phyloP scores from a whole-genome alignment of 2,329 filamentous ascomycete genomes.

The Pyricularia sp. region DNA sequence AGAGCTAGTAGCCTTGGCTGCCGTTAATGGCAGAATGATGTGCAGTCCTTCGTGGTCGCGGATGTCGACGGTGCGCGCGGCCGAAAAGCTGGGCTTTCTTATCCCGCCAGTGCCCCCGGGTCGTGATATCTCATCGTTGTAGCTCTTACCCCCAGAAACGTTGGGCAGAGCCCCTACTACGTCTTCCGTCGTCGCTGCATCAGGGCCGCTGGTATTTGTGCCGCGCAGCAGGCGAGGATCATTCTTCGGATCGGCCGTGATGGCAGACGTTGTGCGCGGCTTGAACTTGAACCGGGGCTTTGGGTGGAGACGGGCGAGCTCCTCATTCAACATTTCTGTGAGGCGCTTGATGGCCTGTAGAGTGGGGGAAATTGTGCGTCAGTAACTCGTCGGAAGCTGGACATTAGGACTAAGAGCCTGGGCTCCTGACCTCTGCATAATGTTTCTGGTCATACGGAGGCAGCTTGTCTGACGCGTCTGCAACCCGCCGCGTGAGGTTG shows the following conservation, averaged over 20 bases:
- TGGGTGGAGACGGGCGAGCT: conserved; percentile 57
- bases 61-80: conserved; percentile 53
- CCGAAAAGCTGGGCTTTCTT: conserved; percentile 55
- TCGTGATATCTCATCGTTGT: conserved; percentile 46
- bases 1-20: conserved; percentile 61
- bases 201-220: background rate
- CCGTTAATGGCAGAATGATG: conserved; percentile 66
- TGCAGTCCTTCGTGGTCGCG: conserved; percentile 58
- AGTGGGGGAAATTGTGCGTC: background rate
- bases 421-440: conserved; percentile 59
- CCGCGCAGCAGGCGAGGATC: conserved; percentile 29
- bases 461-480: conserved; percentile 72
- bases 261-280: conserved; percentile 9
- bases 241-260: conserved; percentile 24
- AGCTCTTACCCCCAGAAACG: conserved; percentile 30
- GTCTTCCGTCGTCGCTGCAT: conserved; percentile 21
- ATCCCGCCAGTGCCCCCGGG: conserved; percentile 26
- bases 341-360: conserved; percentile 67
- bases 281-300: conserved; percentile 74
- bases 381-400: background rate
- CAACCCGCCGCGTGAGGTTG: conserved; percentile 71
- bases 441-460: conserved; percentile 84
- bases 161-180: conserved; percentile 26
- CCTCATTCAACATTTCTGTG: conserved; percentile 67
- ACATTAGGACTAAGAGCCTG: background rate